These are phyloP conservation scores for Pyropia haitanensis DNA, from an alignment of 23 red algal genomes.

Conservation along the genomic window DNA sequence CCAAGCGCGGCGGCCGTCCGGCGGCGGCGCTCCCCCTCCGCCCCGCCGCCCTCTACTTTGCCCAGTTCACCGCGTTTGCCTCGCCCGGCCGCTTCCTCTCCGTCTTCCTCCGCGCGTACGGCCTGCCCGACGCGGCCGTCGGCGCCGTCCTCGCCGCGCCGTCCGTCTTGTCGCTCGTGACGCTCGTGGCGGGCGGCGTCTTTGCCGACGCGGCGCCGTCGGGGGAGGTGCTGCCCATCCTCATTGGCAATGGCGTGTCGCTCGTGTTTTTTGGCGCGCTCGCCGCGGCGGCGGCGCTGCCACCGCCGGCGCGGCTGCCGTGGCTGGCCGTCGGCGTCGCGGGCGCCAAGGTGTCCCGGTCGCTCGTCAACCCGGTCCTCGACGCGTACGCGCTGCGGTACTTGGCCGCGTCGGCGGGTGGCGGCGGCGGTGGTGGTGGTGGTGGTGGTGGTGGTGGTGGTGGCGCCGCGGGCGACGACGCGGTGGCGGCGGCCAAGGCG, in stretches of 20 bases:
- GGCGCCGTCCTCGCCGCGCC: slow-evolving; percentile 29
- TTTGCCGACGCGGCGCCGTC: slow-evolving; percentile 14
- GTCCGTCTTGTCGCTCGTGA: slow-evolving; percentile 1
- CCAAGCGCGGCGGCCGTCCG: too few species aligned
- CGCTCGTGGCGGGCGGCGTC: slow-evolving; percentile 12
- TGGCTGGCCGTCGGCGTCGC: too few species aligned
- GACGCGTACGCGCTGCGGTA: slow-evolving; percentile 1
- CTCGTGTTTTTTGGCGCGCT: slow-evolving; percentile 8
- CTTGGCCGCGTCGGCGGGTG: slow-evolving; percentile 4
- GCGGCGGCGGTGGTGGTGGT: not conserved
- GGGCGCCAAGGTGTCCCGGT: too few species aligned
- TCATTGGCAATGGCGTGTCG: not conserved
- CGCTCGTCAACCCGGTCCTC: too few species aligned
- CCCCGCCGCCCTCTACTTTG: slow-evolving; percentile 30
- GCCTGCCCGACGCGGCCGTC: slow-evolving; percentile 13
- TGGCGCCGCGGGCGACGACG: too few species aligned
- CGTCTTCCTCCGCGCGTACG: slow-evolving; percentile 22
- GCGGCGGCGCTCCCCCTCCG: not conserved
- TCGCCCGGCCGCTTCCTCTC: slow-evolving; percentile 39
- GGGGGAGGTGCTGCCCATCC: too few species aligned
- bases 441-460: not conserved
- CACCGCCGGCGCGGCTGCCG: too few species aligned
- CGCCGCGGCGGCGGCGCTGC: too few species aligned
- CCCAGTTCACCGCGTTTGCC: slow-evolving; percentile 15
- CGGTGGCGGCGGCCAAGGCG: slow-evolving; percentile 1